Base-by-base conservation (phyloP, 2,329 filamentous ascomycete genomes). In the Trichoderma oligosporum region DNA sequence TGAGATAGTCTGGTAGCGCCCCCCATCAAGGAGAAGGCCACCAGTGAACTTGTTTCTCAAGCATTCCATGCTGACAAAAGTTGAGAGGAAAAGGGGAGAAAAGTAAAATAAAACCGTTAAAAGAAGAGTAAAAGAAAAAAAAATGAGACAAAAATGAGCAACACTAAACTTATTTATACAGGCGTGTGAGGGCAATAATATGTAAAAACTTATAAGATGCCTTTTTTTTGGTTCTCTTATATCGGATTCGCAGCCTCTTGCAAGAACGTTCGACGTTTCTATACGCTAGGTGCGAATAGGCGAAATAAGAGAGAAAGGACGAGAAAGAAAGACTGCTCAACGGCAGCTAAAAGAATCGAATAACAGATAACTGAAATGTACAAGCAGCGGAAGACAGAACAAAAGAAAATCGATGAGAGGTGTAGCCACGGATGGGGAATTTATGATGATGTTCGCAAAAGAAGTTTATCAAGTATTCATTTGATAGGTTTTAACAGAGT, bases 1-100 rank as follows among this genome's bases (percentile, higher is more conserved):
- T 65, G 92, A 89, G 69, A 97, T 82, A 57, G 92, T 96, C 76
- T 89, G 81, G 74, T 94, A 99, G 65, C 94, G 92, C 73, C 90
- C 58, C 20, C 58, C 91, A 71, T 89, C 86, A 70, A 96, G 85
- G 70, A 96, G 76, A 74, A 88, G 83, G 73, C 88, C 90, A 74
- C 85, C 80, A 69, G 85, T 78, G 76, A 96, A 94, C 70, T 85
- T 82, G 76, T 91, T 85, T 77, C 86, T 85, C 80, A 96, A 84
- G 80, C 91, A 96, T 77, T 91, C 89, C 91, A 96, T 80, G 68
- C 67, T 69, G 65, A 58, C 54, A 57, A 52, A 54, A 39, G 20
- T 44, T 47, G 16, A 59, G 42, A 39, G 52, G 60, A 58, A 61
- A 57, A 52, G 52, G 47, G 4, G 38, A 47, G 29, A 56, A 35